phyloP scores from a whole-genome alignment of 139 green algal genomes.

The Micractinium sp. region DNA sequence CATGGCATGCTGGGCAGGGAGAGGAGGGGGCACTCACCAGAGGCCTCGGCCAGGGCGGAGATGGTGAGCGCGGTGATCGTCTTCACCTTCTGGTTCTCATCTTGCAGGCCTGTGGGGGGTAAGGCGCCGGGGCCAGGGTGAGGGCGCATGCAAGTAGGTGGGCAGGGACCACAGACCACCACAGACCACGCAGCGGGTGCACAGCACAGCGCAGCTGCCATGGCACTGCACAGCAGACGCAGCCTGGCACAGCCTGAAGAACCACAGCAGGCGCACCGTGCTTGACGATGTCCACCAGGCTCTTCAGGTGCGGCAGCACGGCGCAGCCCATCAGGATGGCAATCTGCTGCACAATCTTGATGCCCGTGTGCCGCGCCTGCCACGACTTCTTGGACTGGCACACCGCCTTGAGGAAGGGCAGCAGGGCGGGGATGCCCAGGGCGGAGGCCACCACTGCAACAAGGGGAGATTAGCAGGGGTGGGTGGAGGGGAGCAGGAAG shows the following conservation, averaged over 20 bases:
- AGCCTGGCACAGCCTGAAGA: neutral
- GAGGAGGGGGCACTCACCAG: constrained; percentile 49
- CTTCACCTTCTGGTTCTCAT: constrained; percentile 92
- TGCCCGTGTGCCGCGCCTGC: constrained; percentile 97
- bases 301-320: constrained; percentile 96
- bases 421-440: constrained; percentile 95
- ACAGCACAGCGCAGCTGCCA: neutral
- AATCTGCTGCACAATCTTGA: constrained; percentile 99
- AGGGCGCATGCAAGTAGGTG: neutral
- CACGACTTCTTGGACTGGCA: constrained; percentile 97
- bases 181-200: neutral
- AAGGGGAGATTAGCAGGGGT: neutral
- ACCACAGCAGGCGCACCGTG: constrained; percentile 62
- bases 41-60: constrained; percentile 94
- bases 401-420: constrained; percentile 99
- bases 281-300: constrained; percentile 97
- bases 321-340: constrained; percentile 98
- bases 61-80: constrained; percentile 97
- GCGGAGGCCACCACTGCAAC: constrained; percentile 53
- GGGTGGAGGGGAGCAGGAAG: neutral
- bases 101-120: constrained; percentile 44
- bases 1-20: neutral
- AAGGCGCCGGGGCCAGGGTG: neutral
- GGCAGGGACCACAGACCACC: neutral
- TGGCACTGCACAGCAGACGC: constrained; percentile 10